Evolutionary conservation across 305 asterid species (phyloP).

Genomic region (Solanum hybrid): DNA sequence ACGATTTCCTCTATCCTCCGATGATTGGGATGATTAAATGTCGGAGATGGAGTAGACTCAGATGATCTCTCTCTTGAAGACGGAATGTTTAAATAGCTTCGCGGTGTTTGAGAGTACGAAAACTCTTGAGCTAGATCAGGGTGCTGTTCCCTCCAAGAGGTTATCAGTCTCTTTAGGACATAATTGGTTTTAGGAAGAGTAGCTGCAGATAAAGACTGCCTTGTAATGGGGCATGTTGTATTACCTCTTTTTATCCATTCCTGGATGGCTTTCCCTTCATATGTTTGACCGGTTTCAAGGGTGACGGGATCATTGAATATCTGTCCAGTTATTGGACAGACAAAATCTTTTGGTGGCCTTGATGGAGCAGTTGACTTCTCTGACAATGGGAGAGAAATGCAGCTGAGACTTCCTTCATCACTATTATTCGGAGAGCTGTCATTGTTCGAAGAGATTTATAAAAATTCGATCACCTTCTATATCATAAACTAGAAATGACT

Average conservation of each 20-base stretch:
- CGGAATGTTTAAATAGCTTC: slow-evolving; percentile 17
- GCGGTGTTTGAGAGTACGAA: slow-evolving; percentile 50
- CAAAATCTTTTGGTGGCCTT: slow-evolving; percentile 88
- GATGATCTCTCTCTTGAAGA: slow-evolving; percentile 23
- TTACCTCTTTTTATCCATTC: slow-evolving; percentile 88
- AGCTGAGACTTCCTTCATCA: slow-evolving; percentile 50
- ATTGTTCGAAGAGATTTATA: slow-evolving; percentile 5
- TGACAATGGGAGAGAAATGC: slow-evolving; percentile 45
- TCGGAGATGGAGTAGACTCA: slow-evolving; percentile 19
- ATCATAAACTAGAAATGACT: not conserved
- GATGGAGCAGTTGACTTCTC: slow-evolving; percentile 54
- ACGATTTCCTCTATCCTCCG: slow-evolving; percentile 25
- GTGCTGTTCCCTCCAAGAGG: slow-evolving; percentile 84
- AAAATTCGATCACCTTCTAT: not conserved
- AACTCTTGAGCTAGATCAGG: slow-evolving; percentile 69
- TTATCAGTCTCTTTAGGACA: slow-evolving; percentile 67
- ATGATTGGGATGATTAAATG: slow-evolving; percentile 14
- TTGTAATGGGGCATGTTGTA: slow-evolving; percentile 74
- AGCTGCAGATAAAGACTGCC: slow-evolving; percentile 63
- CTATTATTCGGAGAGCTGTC: slow-evolving; percentile 35
- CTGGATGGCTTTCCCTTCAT: slow-evolving; percentile 80
- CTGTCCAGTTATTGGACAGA: slow-evolving; percentile 81
- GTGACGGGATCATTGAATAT: slow-evolving; percentile 79
- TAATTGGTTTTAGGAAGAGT: slow-evolving; percentile 75
- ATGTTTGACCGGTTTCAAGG: slow-evolving; percentile 84